Evolutionary conservation across 352 stramenopile species (phyloP).

Genomic region (Phytophthora fragariaefolia): DNA sequence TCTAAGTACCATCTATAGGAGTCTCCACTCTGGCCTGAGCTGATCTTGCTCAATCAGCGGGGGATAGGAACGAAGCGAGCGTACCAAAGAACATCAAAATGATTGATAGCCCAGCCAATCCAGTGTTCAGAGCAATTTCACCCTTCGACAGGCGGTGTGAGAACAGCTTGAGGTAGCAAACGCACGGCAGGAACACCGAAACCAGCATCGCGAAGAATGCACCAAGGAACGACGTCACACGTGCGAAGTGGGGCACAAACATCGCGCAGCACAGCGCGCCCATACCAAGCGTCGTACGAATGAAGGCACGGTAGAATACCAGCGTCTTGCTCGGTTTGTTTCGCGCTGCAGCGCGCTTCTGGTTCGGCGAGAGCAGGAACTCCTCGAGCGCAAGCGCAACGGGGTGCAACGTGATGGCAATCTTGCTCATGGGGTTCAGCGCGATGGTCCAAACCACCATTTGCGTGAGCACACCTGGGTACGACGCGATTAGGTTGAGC

Average conservation of each 20-base stretch:
- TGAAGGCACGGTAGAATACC: slow-evolving; percentile 65
- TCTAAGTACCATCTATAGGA: slow-evolving; percentile 27
- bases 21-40: background rate
- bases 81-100: slow-evolving; percentile 80
- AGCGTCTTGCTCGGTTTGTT: slow-evolving; percentile 38
- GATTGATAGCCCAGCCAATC: slow-evolving; percentile 64
- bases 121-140: slow-evolving; percentile 62
- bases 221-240: slow-evolving; percentile 84
- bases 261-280: slow-evolving; percentile 65
- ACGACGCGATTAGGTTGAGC: slow-evolving; percentile 79
- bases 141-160: slow-evolving; percentile 45
- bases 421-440: slow-evolving; percentile 90
- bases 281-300: slow-evolving; percentile 68
- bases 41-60: slow-evolving; percentile 49
- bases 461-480: slow-evolving; percentile 62
- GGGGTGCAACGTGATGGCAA: slow-evolving; percentile 85
- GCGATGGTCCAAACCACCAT: slow-evolving; percentile 85
- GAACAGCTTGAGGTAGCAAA: slow-evolving; percentile 91
- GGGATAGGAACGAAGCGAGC: slow-evolving; percentile 79
- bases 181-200: slow-evolving; percentile 82
- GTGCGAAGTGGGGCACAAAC: slow-evolving; percentile 85
- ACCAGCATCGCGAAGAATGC: slow-evolving; percentile 89
- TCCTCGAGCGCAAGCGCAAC: slow-evolving; percentile 81
- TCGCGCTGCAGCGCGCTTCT: slow-evolving; percentile 37
- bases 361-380: slow-evolving; percentile 60